Conservation (phyloP, 208 protist genomes). For the Wallacemonas sp. region DNA sequence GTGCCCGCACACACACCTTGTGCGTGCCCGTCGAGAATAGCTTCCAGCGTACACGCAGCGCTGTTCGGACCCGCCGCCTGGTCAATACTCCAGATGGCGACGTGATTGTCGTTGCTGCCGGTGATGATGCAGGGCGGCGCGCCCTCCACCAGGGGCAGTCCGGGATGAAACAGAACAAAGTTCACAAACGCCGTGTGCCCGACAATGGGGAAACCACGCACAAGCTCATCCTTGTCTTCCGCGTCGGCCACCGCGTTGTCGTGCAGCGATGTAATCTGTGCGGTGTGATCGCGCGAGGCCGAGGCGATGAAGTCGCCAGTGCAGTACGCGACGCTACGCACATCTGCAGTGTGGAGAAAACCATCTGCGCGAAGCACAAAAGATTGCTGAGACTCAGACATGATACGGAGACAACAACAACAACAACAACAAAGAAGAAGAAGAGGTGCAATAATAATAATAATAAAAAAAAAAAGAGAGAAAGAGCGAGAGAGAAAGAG, state of each 20-base stretch:
- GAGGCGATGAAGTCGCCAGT: slow-evolving; percentile 6
- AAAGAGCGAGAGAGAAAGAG: background rate
- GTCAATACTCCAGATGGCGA: slow-evolving; percentile 57
- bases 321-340: slow-evolving; percentile 46
- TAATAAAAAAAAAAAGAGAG: slow-evolving; percentile 7
- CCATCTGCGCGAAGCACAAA: slow-evolving; percentile 67
- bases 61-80: background rate
- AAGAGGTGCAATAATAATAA: background rate
- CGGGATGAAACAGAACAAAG: slow-evolving; percentile 61
- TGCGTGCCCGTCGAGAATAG: slow-evolving; percentile 65
- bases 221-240: slow-evolving; percentile 16
- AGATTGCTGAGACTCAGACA: too few relatives aligned
- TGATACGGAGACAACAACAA: too few relatives aligned
- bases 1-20: slow-evolving; percentile 61
- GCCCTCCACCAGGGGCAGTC: slow-evolving; percentile 29
- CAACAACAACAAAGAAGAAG: background rate
- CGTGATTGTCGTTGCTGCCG: slow-evolving; percentile 73
- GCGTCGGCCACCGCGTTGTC: slow-evolving; percentile 14
- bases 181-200: slow-evolving; percentile 86
- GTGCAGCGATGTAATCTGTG: slow-evolving; percentile 31
- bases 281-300: slow-evolving; percentile 63
- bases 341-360: slow-evolving; percentile 47
- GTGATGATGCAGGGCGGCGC: slow-evolving; percentile 63
- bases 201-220: slow-evolving; percentile 25
- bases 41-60: slow-evolving; percentile 39